Evolutionary conservation across 495 filamentous ascomycete genomes (phyloP).

Genomic region (Penicillium paradoxum): DNA sequence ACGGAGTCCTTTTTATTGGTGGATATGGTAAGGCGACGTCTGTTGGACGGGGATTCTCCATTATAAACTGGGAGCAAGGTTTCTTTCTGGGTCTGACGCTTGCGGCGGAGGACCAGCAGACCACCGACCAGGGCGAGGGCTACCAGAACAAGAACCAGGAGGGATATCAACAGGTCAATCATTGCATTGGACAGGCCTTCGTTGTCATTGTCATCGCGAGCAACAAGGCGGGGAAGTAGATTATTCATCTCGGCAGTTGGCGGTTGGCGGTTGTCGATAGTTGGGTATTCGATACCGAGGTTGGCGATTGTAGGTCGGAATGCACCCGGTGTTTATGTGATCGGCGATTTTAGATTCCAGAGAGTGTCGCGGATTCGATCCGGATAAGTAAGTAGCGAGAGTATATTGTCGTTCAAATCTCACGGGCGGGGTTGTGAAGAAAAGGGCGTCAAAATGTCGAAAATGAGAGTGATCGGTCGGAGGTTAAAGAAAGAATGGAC

Average conservation of each 20-base stretch:
- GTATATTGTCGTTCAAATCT: constrained; percentile 6
- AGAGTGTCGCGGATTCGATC: constrained; percentile 20
- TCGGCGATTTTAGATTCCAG: constrained; percentile 19
- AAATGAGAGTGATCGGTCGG: constrained; percentile 8
- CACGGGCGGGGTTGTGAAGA: constrained; percentile 9
- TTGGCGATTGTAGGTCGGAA: neutral
- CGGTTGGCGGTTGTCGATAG: constrained; percentile 17
- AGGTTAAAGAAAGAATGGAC: constrained; percentile 45
- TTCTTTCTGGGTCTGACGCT: constrained; percentile 47
- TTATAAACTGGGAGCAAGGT: constrained; percentile 56
- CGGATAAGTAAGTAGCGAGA: constrained; percentile 11
- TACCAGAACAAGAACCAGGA: constrained; percentile 70
- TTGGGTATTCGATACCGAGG: constrained; percentile 6
- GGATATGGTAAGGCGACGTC: constrained; percentile 65
- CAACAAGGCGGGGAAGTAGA: constrained; percentile 43
- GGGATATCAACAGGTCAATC: constrained; percentile 70
- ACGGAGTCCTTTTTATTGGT: constrained; percentile 59
- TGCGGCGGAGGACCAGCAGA: constrained; percentile 67
- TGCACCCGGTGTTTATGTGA: constrained; percentile 6
- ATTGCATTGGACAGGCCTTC: constrained; percentile 49
- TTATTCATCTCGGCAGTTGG: constrained; percentile 39
- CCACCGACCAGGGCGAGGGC: constrained; percentile 58
- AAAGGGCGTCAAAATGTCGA: constrained; percentile 4
- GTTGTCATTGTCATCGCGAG: constrained; percentile 47
- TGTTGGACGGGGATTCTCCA: constrained; percentile 46